Percentiles rank a stretch among this genome's conserved stretches.
Conservation (phyloP, 148 eudicot genomes). For the Oxyria digyna region DNA sequence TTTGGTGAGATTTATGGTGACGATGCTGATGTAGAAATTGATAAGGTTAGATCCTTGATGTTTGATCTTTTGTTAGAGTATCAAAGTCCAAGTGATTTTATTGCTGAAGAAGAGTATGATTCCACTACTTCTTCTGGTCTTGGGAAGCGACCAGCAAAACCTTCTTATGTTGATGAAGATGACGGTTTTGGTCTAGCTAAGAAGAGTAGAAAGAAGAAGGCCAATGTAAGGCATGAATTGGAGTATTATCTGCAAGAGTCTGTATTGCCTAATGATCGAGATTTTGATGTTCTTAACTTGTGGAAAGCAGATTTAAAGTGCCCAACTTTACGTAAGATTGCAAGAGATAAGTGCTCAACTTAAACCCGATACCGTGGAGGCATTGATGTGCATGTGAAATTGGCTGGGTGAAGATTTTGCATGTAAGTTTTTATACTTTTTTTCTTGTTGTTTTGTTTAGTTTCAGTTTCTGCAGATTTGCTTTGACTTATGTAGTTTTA, state of each 20-base stretch:
- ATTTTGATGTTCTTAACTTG: slow-evolving; percentile 10
- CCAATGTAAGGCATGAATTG: slow-evolving; percentile 9
- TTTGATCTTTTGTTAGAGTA: slow-evolving; percentile 12
- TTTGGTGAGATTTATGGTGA: no score
- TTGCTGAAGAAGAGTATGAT: not conserved
- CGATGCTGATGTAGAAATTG: no score
- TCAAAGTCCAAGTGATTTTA: not conserved
- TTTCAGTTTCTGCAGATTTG: no score
- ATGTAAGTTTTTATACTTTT: no score
- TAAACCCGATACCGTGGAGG: no score
- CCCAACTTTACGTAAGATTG: slow-evolving; percentile 1
- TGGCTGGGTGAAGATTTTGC: no score
- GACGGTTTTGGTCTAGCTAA: not conserved
- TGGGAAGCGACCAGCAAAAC: not conserved
- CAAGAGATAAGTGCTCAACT: no score
- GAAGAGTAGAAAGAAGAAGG: no score
- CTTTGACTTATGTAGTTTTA: no score
- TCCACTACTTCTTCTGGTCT: not conserved
- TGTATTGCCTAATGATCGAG: not conserved
- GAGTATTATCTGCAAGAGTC: slow-evolving; percentile 9
- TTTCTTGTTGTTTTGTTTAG: no score
- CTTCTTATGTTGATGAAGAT: no score
- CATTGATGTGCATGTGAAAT: no score
- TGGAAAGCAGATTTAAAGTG: not conserved
- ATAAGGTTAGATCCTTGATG: not conserved